Conservation (phyloP, 2,329 filamentous ascomycete species). For the Bipolaris victoriae region DNA sequence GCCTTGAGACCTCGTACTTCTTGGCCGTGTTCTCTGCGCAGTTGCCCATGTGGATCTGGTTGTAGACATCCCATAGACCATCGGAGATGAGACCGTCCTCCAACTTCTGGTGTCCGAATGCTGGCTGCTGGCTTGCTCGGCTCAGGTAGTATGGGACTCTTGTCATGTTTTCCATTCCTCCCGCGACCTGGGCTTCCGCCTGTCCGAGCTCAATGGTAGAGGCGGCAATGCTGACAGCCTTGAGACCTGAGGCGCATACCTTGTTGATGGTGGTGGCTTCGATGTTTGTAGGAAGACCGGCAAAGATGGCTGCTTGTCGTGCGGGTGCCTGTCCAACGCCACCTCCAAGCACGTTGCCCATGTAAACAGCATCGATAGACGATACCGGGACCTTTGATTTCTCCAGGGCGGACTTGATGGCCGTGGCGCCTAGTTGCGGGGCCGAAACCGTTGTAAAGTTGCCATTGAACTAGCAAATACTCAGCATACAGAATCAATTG, state of each 20-base stretch:
- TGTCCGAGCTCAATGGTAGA: conserved; percentile 94
- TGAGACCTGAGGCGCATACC: conserved; percentile 94
- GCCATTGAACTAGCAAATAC: conserved; percentile 81
- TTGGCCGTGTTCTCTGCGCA: conserved; percentile 95
- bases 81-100: conserved; percentile 95
- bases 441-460: conserved; percentile 82
- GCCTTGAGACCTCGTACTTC: conserved; percentile 77
- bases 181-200: conserved; percentile 85
- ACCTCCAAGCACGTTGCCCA: conserved; percentile 92
- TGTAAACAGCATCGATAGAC: conserved; percentile 91
- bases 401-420: conserved; percentile 87
- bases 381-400: conserved; percentile 83
- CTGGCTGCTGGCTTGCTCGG: conserved; percentile 78
- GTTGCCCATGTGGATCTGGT: conserved; percentile 96
- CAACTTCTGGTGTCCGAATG: conserved; percentile 86
- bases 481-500: conserved; percentile 3
- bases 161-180: conserved; percentile 98
- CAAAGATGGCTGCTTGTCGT: conserved; percentile 86
- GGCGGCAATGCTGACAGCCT: conserved; percentile 87
- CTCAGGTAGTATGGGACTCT: conserved; percentile 89
- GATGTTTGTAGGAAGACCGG: conserved; percentile 78
- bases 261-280: conserved; percentile 97
- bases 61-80: conserved; percentile 94
- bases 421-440: conserved; percentile 85
- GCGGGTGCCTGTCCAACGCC: conserved; percentile 88